Base-by-base conservation (phyloP, 2,329 filamentous ascomycete species). In the Zymoseptoria tritici region DNA sequence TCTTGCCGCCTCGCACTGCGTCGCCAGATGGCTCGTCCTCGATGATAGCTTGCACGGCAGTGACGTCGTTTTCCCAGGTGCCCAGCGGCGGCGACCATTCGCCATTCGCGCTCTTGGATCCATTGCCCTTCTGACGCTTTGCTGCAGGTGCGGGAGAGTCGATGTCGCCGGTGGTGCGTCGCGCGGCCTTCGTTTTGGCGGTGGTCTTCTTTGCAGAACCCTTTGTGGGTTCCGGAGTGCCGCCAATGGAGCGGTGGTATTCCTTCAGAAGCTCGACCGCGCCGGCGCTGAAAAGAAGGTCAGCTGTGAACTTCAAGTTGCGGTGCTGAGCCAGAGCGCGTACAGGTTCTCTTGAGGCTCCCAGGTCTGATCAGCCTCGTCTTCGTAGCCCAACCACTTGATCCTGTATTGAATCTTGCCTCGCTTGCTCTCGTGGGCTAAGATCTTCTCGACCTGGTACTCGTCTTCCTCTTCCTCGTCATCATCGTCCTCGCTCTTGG, bases 321-420 rank as follows among this genome's bases (percentile, higher is more conserved):
- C 53, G 62, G 19, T 29, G 5, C 50, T 2, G 51, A 7, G 20
- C 6, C 22, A 8, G 22, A 9, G 31, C 16, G 60, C 80, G 60
- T 74, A 85, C 83, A 90, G 76, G 66, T 91, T 92, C 9, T 85
- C 83, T 67, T 90, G 86, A 0, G 88, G 86, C 71, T 94, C 90
- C 89, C 89, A 93, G 0, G 90, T 94, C 68, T 83, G 75, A 65
- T 94, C 90, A 0, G 77, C 73, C 62, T 85, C 84, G 62, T 85
- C 82, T 0, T 89, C 83, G 62, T 87, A 94, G 2, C 89, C 89
- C 64, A 89, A 84, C 90, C 90, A 94, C 68, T 93, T 91, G 42
- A 94, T 88, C 56, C 87, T 80, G 69, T 88, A 91, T 53, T 80
- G 79, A 0, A 85, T 68, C 4, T 72, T 71, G 20, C 82, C 82